These are phyloP conservation scores for Moelleriella libera DNA, from an alignment of 2,329 filamentous ascomycete genomes.

Conservation along the genomic window DNA sequence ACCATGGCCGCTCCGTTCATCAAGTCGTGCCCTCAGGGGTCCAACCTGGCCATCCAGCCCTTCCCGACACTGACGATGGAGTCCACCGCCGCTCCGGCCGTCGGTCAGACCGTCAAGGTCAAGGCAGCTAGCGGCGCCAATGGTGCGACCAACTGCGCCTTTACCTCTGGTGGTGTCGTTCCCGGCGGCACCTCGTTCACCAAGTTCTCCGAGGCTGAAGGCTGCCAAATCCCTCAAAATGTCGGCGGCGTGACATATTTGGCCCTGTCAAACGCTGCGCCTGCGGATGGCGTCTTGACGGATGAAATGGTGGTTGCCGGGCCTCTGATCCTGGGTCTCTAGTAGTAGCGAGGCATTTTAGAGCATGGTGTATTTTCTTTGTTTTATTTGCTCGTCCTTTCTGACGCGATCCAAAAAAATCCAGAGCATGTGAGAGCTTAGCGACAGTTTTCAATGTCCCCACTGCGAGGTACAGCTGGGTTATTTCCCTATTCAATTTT, in stretches of 20 bases:
- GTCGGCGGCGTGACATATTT: slow-evolving; percentile 53
- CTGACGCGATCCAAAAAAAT: too few species aligned
- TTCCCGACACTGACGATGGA: slow-evolving; percentile 43
- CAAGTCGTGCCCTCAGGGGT: slow-evolving; percentile 52
- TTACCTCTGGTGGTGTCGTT: slow-evolving; percentile 44
- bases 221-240: slow-evolving; percentile 47
- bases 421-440: too few species aligned
- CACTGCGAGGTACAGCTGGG: too few species aligned
- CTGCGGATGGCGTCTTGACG: slow-evolving; percentile 34
- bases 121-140: slow-evolving; percentile 28
- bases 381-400: neutral
- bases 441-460: too few species aligned
- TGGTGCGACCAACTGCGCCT: slow-evolving; percentile 47
- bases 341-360: neutral
- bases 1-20: slow-evolving; percentile 63
- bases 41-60: slow-evolving; percentile 45
- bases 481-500: too few species aligned
- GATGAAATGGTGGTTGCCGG: slow-evolving; percentile 55
- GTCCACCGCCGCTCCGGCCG: slow-evolving; percentile 21
- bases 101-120: slow-evolving; percentile 20
- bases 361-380: neutral
- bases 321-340: slow-evolving; percentile 40
- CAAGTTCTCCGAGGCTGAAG: slow-evolving; percentile 32
- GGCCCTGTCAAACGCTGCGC: slow-evolving; percentile 42
- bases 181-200: slow-evolving; percentile 47